Conservation (phyloP, 352 stramenopile species). For the Phytophthora palmivora region DNA sequence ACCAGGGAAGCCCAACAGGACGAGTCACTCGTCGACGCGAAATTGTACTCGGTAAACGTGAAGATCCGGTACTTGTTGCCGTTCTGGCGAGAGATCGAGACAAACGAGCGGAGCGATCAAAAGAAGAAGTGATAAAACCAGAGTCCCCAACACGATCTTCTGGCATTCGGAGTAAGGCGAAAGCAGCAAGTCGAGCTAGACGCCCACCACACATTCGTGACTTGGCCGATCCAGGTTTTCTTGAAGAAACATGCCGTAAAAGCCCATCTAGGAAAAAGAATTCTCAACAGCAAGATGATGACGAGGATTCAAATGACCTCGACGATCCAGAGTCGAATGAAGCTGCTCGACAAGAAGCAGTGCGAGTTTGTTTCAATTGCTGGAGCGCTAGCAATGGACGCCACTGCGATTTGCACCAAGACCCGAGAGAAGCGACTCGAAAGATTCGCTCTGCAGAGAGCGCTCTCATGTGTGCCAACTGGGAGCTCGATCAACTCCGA, state of each 20-base stretch:
- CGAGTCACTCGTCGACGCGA: constrained; percentile 40
- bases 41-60: constrained; percentile 69
- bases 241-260: constrained; percentile 36
- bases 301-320: neutral
- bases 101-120: constrained; percentile 16
- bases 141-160: constrained; percentile 16
- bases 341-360: constrained; percentile 24
- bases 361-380: constrained; percentile 92
- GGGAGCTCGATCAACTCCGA: constrained; percentile 89
- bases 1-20: constrained; percentile 12
- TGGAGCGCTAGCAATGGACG: constrained; percentile 92
- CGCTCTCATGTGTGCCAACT: constrained; percentile 93
- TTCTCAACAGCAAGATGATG: constrained; percentile 14
- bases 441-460: constrained; percentile 70
- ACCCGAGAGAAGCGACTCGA: constrained; percentile 50
- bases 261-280: constrained; percentile 12
- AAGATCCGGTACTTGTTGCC: constrained; percentile 68
- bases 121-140: neutral
- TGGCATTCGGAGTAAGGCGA: constrained; percentile 27
- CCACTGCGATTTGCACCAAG: constrained; percentile 72
- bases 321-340: constrained; percentile 20
- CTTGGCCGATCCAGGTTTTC: constrained; percentile 76
- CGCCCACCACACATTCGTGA: constrained; percentile 74
- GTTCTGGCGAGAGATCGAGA: constrained; percentile 47
- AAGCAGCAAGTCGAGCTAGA: constrained; percentile 23